These are phyloP conservation scores for Trichophyton equinum DNA, from an alignment of 2,329 filamentous ascomycete genomes.

Conservation along the genomic window DNA sequence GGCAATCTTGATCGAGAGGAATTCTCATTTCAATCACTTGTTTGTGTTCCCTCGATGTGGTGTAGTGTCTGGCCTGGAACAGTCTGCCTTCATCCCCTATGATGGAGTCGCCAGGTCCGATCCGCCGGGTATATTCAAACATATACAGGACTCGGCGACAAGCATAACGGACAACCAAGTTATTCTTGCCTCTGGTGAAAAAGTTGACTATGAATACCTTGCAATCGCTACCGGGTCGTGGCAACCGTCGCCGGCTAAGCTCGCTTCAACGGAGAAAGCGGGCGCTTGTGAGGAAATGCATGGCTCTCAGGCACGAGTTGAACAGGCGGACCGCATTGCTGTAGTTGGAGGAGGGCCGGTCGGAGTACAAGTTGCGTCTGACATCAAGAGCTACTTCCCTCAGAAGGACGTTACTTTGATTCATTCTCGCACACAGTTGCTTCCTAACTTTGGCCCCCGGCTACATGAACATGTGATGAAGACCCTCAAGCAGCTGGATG, in stretches of 20 bases:
- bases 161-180: conserved; percentile 29
- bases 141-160: conserved; percentile 34
- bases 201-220: conserved; percentile 43
- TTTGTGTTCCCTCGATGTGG: conserved; percentile 49
- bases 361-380: conserved; percentile 33
- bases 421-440: conserved; percentile 26
- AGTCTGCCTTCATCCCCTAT: conserved; percentile 51
- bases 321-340: conserved; percentile 33
- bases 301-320: conserved; percentile 37
- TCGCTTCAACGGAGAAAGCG: conserved; percentile 32
- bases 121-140: conserved; percentile 28
- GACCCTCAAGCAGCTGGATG: conserved; percentile 18
- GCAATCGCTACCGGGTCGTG: conserved; percentile 46
- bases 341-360: conserved; percentile 25
- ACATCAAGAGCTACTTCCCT: conserved; percentile 32
- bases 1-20: conserved; percentile 47
- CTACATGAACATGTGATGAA: conserved; percentile 30
- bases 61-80: conserved; percentile 43
- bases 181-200: conserved; percentile 31
- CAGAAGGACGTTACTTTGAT: conserved; percentile 31
- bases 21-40: conserved; percentile 49
- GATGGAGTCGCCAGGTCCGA: conserved; percentile 28
- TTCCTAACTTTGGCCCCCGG: conserved; percentile 15
- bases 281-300: conserved; percentile 35
- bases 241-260: conserved; percentile 36